Conservation (phyloP, 129 eudicot genomes). For the Artemisia argyi region DNA sequence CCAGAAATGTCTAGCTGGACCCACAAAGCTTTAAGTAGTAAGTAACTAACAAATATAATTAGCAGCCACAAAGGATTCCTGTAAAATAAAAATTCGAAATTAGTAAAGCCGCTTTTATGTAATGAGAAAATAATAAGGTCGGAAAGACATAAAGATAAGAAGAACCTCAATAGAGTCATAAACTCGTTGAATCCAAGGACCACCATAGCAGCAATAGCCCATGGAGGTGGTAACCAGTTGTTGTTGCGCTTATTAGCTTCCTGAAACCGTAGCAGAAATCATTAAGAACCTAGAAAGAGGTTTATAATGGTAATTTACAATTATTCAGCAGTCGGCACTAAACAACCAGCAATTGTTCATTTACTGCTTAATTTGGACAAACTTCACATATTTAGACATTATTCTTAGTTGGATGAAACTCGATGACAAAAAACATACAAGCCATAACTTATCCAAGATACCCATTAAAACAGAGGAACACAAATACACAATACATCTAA, state of each 20-base stretch:
- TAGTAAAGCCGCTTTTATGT: conserved; percentile 14
- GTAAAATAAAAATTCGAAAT: conserved; percentile 18
- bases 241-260: conserved; percentile 93
- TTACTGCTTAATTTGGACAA: no score
- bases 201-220: conserved; percentile 87
- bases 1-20: conserved; percentile 91
- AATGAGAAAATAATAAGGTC: neutral
- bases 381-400: no score
- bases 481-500: no score
- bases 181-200: conserved; percentile 94
- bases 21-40: conserved; percentile 93
- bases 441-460: no score
- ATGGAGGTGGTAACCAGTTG: conserved; percentile 99
- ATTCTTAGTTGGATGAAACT: neutral
- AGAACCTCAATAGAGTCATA: conserved; percentile 93
- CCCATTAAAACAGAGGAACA: no score
- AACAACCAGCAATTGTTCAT: neutral
- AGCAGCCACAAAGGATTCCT: conserved; percentile 89
- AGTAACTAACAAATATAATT: conserved; percentile 69
- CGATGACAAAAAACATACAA: no score
- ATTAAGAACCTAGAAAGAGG: neutral
- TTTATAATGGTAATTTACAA: neutral
- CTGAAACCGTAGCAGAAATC: conserved; percentile 39
- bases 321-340: neutral
- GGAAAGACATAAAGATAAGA: conserved; percentile 1